These are phyloP conservation scores for Epichloe elymi DNA, from an alignment of 2,329 filamentous ascomycete genomes.

Conservation along the genomic window DNA sequence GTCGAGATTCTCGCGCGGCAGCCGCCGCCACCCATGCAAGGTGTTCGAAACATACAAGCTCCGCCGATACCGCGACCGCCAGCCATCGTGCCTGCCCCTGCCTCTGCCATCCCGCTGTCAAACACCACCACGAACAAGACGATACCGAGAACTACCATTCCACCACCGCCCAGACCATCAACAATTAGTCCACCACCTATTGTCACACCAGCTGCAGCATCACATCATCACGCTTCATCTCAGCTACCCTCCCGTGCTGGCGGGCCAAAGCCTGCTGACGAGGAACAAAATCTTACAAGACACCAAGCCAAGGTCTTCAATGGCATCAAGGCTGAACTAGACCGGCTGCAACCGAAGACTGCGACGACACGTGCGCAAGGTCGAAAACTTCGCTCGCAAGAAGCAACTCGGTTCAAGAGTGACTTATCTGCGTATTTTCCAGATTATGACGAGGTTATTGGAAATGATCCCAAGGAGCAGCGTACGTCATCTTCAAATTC, in stretches of 20 bases:
- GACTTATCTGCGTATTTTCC: slow-evolving; percentile 84
- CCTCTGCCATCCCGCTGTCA: slow-evolving; percentile 4
- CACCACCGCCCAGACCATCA: not conserved
- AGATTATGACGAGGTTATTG: slow-evolving; percentile 89
- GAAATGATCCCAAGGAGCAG: slow-evolving; percentile 65
- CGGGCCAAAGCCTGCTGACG: slow-evolving; percentile 9
- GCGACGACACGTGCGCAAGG: slow-evolving; percentile 46
- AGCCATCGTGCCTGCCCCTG: slow-evolving; percentile 7
- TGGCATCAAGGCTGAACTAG: slow-evolving; percentile 48
- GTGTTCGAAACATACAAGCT: slow-evolving; percentile 12
- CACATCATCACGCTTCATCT: slow-evolving; percentile 3
- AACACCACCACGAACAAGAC: slow-evolving; percentile 4
- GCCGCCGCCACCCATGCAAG: slow-evolving; percentile 16
- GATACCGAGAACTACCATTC: not conserved
- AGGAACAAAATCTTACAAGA: slow-evolving; percentile 27
- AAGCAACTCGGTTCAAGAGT: slow-evolving; percentile 77
- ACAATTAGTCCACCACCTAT: slow-evolving; percentile 1
- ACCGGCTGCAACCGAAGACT: slow-evolving; percentile 37
- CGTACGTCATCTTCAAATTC: slow-evolving; percentile 38
- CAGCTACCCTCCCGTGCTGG: slow-evolving; percentile 7
- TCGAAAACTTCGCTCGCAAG: slow-evolving; percentile 71
- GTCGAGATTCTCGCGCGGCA: slow-evolving; percentile 34
- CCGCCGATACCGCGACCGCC: slow-evolving; percentile 16
- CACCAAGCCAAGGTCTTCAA: slow-evolving; percentile 46
- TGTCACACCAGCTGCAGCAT: slow-evolving; percentile 1